Percentiles rank a stretch among this genome's conserved stretches.
These are phyloP conservation scores for Daldinia bambusicola DNA, from an alignment of 495 filamentous ascomycete genomes.

Conservation along the genomic window DNA sequence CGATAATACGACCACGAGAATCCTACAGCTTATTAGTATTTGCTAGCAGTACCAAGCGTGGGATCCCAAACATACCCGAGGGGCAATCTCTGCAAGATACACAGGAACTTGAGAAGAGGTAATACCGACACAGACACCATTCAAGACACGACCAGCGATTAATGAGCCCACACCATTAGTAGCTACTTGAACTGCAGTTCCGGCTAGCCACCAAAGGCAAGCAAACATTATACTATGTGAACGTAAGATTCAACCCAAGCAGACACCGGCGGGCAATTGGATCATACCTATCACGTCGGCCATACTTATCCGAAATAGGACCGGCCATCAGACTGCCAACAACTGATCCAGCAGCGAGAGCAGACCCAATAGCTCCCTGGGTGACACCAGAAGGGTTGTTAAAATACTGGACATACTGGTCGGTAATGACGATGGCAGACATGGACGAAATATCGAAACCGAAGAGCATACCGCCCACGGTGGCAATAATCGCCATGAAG, in stretches of 20 bases:
- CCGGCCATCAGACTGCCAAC: slow-evolving; percentile 72
- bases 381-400: slow-evolving; percentile 68
- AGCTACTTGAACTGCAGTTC: slow-evolving; percentile 73
- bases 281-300: slow-evolving; percentile 64
- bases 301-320: slow-evolving; percentile 71
- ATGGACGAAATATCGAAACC: slow-evolving; percentile 77
- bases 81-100: slow-evolving; percentile 80
- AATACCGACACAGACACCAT: slow-evolving; percentile 77
- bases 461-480: slow-evolving; percentile 69
- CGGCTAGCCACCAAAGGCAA: slow-evolving; percentile 76
- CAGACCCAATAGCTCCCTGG: slow-evolving; percentile 73
- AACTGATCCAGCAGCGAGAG: slow-evolving; percentile 74
- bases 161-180: slow-evolving; percentile 69
- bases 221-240: slow-evolving; percentile 66
- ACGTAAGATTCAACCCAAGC: slow-evolving; percentile 20
- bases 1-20: slow-evolving; percentile 68
- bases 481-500: slow-evolving; percentile 70
- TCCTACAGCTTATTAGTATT: slow-evolving; percentile 31
- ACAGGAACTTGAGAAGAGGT: slow-evolving; percentile 83
- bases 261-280: background rate
- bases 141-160: slow-evolving; percentile 75
- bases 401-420: slow-evolving; percentile 75
- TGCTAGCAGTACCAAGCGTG: background rate
- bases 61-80: slow-evolving; percentile 64
- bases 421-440: slow-evolving; percentile 75